A percentile compares a stretch with the other conserved stretches of the same genome.
Evolutionary conservation across 257 asterid species (phyloP).

Genomic region (Leonotis leonurus): DNA sequence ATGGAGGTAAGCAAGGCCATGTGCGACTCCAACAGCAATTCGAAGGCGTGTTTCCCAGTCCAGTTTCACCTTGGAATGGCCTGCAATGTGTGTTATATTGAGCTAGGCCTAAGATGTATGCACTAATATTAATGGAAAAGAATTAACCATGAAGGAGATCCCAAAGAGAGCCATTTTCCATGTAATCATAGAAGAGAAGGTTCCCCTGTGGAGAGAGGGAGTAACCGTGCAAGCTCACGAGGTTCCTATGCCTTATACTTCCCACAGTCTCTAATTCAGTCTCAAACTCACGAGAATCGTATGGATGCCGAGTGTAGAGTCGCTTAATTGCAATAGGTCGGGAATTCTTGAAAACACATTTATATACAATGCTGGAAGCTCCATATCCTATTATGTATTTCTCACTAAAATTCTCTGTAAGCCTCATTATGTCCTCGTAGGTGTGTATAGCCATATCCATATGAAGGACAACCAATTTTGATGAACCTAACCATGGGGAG

Average conservation of each 20-base stretch:
- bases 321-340: conserved; percentile 95
- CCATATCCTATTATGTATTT: conserved; percentile 84
- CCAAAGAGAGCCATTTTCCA: conserved; percentile 99
- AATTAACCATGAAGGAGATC: conserved; percentile 91
- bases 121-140: neutral
- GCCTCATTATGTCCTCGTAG: conserved; percentile 83
- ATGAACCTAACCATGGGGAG: conserved; percentile 33
- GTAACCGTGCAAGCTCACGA: conserved; percentile 95
- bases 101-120: neutral
- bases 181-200: conserved; percentile 92
- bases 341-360: conserved; percentile 75
- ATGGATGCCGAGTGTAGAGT: conserved; percentile 56
- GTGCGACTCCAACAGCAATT: conserved; percentile 95
- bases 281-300: conserved; percentile 71
- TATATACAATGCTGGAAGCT: conserved; percentile 92
- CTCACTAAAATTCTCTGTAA: conserved; percentile 84
- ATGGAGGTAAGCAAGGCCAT: conserved; percentile 95
- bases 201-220: conserved; percentile 72
- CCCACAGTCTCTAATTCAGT: conserved; percentile 88
- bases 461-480: conserved; percentile 79
- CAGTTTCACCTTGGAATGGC: conserved; percentile 77
- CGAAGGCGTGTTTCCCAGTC: conserved; percentile 92
- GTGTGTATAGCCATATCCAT: conserved; percentile 96
- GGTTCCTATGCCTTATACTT: conserved; percentile 83
- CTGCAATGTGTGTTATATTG: conserved; percentile 23